phyloP scores from a whole-genome alignment of 345 rosid species.

The Gossypium raimondii region DNA sequence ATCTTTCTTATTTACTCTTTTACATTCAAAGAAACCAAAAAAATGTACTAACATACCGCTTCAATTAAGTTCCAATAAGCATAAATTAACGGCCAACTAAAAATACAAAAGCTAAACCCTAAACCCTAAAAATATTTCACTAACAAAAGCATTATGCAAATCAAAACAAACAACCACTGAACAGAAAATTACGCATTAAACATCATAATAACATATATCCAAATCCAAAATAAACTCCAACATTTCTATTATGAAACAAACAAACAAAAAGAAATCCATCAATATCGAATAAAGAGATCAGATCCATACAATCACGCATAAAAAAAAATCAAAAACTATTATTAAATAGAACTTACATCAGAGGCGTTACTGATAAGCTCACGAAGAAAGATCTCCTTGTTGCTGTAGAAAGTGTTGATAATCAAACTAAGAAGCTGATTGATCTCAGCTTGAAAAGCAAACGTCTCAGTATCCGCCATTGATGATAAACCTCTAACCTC shows the following conservation, averaged over 20 bases:
- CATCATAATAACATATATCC: neutral
- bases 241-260: neutral
- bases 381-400: slow-evolving; percentile 90
- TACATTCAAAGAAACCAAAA: neutral
- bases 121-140: neutral
- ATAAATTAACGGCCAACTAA: too few species aligned
- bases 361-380: slow-evolving; percentile 74
- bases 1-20: neutral
- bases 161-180: neutral
- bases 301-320: neutral
- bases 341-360: slow-evolving; percentile 40
- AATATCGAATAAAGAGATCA: neutral
- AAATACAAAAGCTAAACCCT: too few species aligned
- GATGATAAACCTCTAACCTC: neutral
- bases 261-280: neutral
- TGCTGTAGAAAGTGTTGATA: slow-evolving; percentile 80
- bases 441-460: slow-evolving; percentile 87
- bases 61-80: too few species aligned
- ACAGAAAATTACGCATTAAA: neutral
- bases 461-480: slow-evolving; percentile 63
- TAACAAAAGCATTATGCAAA: neutral
- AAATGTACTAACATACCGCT: neutral
- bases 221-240: neutral
- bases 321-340: neutral
- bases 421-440: slow-evolving; percentile 69